Evolutionary conservation across 2,329 filamentous ascomycete species (phyloP), one percentile per base, ranked within the genome.

Genomic region (Dryadomyces sulphureus): DNA sequence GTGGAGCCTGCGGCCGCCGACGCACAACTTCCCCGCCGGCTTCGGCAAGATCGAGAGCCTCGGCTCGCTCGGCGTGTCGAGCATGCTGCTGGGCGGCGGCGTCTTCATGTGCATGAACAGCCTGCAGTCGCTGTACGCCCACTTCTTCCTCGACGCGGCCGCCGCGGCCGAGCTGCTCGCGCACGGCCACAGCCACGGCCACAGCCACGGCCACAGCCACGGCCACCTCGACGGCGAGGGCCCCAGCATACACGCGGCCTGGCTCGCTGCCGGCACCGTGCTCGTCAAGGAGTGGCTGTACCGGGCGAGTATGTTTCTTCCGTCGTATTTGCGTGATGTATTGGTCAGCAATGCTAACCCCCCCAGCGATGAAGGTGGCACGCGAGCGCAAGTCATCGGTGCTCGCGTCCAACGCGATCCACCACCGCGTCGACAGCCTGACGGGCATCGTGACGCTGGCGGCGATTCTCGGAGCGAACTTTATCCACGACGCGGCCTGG

Each of bases 21-120:
- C 84, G 11, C 74, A 83, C 46, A 75, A 75, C 36, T 98, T 94
- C 59, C 92, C 92, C 2, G 78, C 80, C 56, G 92, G 92, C 2
- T 98, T 94, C 60, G 92, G 92, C 59, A 98, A 98, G 68, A 77
- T 98, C n/a, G 92, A 98, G 69, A 94, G 88, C 57, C 66, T 98
- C 59, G 92, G 92, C 19, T 92, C 88, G 20, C 67, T 98, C 49
- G 92, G 90, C 16, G 92, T 98, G 30, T 95, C 89, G 54, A 81
- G 88, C 52, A 84, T 98, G 65, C 70, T 98, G 55, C 74, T 98
- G 2, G 78, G 81, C 41, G 92, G 92, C 51, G 92, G 92, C 43
- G 66, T 94, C 51, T 88, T 93, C 62, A 96, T 98, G 83, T 88
- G 88, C 52, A 77, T 83, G 64, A 82, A 84, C 62, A 84, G 81